Conservation (phyloP, 2,329 filamentous ascomycete species). For the Plectosphaerella plurivora region DNA sequence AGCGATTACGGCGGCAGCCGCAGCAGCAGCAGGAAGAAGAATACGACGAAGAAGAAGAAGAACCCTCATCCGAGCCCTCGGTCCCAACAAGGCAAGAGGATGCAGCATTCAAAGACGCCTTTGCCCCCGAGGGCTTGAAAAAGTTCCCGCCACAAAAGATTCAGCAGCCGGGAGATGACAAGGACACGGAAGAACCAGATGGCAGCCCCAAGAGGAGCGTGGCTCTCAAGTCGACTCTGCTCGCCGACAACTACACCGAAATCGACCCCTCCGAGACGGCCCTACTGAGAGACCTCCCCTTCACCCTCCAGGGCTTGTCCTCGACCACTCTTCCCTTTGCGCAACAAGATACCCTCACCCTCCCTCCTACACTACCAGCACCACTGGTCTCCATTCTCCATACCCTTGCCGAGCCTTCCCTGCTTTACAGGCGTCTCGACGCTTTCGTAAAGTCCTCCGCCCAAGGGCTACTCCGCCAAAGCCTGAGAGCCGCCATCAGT, state of each 20-base stretch:
- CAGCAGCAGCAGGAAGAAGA: constrained; percentile 17
- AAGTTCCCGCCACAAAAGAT: constrained; percentile 37
- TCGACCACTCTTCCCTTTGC: constrained; percentile 79
- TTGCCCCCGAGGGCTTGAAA: constrained; percentile 47
- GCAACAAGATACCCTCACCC: constrained; percentile 62
- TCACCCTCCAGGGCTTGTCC: constrained; percentile 87
- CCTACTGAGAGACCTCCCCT: constrained; percentile 77
- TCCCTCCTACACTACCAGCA: constrained; percentile 75
- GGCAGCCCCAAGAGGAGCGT: constrained; percentile 40
- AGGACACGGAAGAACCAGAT: constrained; percentile 25
- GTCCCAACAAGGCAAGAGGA: constrained; percentile 37
- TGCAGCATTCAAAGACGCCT: constrained; percentile 46
- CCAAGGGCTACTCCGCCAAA: constrained; percentile 85
- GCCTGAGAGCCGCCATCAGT: constrained; percentile 80
- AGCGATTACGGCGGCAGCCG: constrained; percentile 5
- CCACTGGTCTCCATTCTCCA: constrained; percentile 85
- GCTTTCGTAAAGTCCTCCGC: constrained; percentile 78
- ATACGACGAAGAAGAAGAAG: constrained; percentile 24
- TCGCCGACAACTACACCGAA: constrained; percentile 52
- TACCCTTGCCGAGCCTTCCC: constrained; percentile 83
- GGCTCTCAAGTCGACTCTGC: constrained; percentile 51
- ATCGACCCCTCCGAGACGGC: constrained; percentile 60
- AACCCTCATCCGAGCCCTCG: constrained; percentile 28
- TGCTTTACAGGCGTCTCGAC: constrained; percentile 81
- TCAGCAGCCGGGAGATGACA: constrained; percentile 24